Evolutionary conservation across 2,329 filamentous ascomycete species (phyloP), one percentile per base, ranked within the genome.

Genomic region (Alternaria gaisen): DNA sequence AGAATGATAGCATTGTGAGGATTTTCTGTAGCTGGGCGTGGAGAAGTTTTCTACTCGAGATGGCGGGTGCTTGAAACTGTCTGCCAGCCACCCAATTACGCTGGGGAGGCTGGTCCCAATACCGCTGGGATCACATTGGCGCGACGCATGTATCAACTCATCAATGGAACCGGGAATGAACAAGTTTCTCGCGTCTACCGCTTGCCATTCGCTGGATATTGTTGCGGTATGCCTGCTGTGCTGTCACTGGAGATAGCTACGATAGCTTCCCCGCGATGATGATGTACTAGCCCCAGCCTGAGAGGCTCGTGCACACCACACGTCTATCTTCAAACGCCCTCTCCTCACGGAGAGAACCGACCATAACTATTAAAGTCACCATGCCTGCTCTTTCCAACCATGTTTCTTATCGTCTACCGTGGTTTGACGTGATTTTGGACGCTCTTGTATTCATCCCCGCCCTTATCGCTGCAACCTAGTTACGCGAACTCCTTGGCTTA

Each of bases 51-150:
- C 64, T 70, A 67, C 64, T 62, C 61, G 65, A 58, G 66, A 71
- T 67, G 71, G 69, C 68, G 71, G 70, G 72, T 55, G 56, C 46
- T 61, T 52, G 57, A 34, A 50, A 51, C 53, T 40, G 44, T 42
- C 54, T 68, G 70, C 46, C 46, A 50, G 34, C 46, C 46, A 50
- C 46, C 46, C 30, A 32, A 38, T 34, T 38, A 64, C 71, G 73
- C 68, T 72, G 71, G 70, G 67, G 69, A 67, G 72, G 71, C 63
- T 73, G 70, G 54, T 61, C 57, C 66, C 61, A 69, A 66, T 65
- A 71, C 67, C 61, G 58, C 57, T 59, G 53, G 30, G 50, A 60
- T 55, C 62, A 61, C 61, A 65, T 68, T 71, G 66, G 67, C 69
- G 70, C 68, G 70, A 66, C 71, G 66, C 63, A 53, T 50, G 40